Percentiles rank a stretch among this genome's conserved stretches.
Conservation (phyloP, 2,329 filamentous ascomycete genomes). For the Diaporthe aspalathi region DNA sequence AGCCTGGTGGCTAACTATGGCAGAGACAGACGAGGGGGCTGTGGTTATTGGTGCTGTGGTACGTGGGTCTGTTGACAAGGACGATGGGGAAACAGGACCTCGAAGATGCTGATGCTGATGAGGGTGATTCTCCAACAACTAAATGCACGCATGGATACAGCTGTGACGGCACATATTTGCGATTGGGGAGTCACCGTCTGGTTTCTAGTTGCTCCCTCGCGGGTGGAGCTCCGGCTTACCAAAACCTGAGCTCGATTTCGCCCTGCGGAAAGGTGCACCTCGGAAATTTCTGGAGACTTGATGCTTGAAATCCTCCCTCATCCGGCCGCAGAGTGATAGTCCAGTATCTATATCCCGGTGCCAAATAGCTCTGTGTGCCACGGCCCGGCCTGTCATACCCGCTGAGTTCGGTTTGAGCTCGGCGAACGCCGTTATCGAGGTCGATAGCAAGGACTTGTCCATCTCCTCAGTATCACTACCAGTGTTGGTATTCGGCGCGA, state of each 20-base stretch:
- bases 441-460: background rate
- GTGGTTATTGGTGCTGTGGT: background rate
- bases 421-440: background rate
- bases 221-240: background rate
- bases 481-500: background rate
- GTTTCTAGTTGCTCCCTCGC: background rate
- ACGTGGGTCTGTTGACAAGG: background rate
- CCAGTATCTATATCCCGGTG: background rate
- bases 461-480: background rate
- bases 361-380: background rate
- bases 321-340: background rate
- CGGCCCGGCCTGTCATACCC: background rate
- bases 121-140: too few species aligned
- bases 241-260: background rate
- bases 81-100: background rate
- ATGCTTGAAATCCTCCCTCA: background rate
- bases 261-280: background rate
- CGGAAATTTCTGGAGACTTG: background rate
- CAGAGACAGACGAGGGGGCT: background rate
- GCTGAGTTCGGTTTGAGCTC: background rate
- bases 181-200: background rate
- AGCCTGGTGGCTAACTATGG: background rate
- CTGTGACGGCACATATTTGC: background rate
- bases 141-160: too few species aligned
- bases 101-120: background rate